These are phyloP conservation scores for Gossypioides kirkii DNA, from an alignment of 345 rosid species.

Conservation along the genomic window DNA sequence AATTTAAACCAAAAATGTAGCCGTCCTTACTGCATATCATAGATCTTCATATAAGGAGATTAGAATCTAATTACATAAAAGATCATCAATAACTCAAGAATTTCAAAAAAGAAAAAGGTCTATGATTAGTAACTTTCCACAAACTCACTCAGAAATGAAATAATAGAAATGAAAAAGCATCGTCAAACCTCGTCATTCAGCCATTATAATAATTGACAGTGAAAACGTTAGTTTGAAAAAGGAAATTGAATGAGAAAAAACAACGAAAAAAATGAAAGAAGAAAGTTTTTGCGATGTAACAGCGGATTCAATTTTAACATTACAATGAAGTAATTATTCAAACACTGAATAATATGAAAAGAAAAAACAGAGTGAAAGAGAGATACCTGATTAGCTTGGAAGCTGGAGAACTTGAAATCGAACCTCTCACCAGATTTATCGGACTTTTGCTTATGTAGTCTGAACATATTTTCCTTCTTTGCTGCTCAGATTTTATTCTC, in stretches of 20 bases:
- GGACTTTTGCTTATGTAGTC: constrained; percentile 41
- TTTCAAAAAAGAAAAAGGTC: neutral
- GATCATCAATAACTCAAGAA: neutral
- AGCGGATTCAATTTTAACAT: constrained; percentile 5
- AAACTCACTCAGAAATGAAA: neutral
- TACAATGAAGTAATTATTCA: neutral
- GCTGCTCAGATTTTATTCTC: neutral
- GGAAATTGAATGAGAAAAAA: neutral
- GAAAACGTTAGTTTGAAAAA: neutral
- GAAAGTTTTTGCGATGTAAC: constrained; percentile 1
- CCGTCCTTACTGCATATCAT: neutral
- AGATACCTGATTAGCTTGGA: constrained; percentile 50
- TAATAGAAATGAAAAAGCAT: neutral
- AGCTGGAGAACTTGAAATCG: constrained; percentile 47
- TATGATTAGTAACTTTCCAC: neutral
- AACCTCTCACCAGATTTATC: constrained; percentile 38
- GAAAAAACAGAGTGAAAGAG: neutral
- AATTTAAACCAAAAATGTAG: neutral
- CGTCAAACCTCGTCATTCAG: neutral
- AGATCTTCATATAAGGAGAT: neutral
- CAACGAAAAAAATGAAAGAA: neutral
- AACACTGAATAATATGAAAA: neutral
- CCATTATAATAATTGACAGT: neutral
- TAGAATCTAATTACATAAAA: neutral
- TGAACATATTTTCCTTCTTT: constrained; percentile 37